Evolutionary conservation across 2,329 filamentous ascomycete species (phyloP), one percentile per base, ranked within the genome.

Genomic region (Exophiala sp.): DNA sequence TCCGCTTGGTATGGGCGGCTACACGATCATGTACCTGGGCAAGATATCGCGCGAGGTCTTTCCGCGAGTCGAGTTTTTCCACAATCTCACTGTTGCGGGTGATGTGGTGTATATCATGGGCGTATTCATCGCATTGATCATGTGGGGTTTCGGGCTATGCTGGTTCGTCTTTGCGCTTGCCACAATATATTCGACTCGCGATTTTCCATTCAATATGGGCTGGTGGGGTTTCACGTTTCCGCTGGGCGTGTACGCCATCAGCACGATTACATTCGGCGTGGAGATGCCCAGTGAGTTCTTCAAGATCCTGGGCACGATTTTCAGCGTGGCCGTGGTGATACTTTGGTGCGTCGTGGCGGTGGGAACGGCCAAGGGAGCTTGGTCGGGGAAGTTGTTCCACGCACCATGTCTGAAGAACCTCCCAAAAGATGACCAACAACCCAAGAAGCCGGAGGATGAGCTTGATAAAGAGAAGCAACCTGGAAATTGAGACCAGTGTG

Each of bases 1-100:
- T 0, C 84, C 85, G 0, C 69, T 88, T 1, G 85, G 85, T 0
- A 83, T 86, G 66, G 85, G 84, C 11, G 83, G 82, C 1, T 88
- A 80, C 64, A 79, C 57, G 74, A 76, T 78, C 38, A 74, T 79
- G 66, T 75, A 80, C 59, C 63, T 74, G 2, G 80, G 80, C 5
- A 72, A 74, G 43, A 74, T 78, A 3, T 76, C 79, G 3, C 65
- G 64, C 16, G 54, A 54, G 2, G 62, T 70, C 14, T 71, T 74
- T 42, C 64, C 70, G 1, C 52, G 65, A 10, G 71, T 67, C 2
- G 47, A 67, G 1, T 54, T 62, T 36, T 52, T 63, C n/a, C 47
- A 41, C 49, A 42, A 59, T 34, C 54, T 62, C 56, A 21, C 57
- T 33, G 12, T 65, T 12, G 62, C 70, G 2, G 70, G 69, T 11